Evolutionary conservation across 495 filamentous ascomycete genomes (phyloP).

Genomic region (Tuber umbilicatum): DNA sequence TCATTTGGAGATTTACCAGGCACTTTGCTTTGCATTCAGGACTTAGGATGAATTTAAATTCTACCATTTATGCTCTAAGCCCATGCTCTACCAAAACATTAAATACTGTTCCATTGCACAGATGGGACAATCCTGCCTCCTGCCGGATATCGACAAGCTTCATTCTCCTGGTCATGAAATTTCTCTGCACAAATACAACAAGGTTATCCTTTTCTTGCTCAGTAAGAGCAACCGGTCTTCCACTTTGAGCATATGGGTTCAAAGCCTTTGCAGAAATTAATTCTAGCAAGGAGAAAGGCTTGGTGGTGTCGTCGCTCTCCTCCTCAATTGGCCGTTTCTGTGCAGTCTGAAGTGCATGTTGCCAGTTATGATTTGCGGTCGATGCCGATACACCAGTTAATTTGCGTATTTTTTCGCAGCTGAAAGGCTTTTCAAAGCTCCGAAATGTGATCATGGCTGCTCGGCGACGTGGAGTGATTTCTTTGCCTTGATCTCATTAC

Average conservation of each 20-base stretch:
- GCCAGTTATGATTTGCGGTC: background rate
- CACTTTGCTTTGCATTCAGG: background rate
- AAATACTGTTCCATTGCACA: background rate
- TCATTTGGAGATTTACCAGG: background rate
- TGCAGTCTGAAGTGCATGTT: background rate
- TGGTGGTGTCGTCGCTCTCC: too few relatives aligned
- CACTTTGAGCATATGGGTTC: background rate
- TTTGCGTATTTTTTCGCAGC: background rate
- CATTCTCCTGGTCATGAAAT: background rate
- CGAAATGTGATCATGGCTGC: constrained; percentile 8
- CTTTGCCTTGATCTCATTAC: background rate
- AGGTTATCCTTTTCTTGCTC: background rate
- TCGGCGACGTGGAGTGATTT: constrained; percentile 2
- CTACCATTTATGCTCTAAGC: constrained; percentile 1
- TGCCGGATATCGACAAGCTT: background rate
- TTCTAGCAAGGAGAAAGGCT: background rate
- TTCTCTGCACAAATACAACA: background rate
- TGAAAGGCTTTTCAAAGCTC: background rate
- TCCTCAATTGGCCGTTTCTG: too few relatives aligned
- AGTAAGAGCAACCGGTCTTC: background rate
- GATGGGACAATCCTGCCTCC: constrained; percentile 2
- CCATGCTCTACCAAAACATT: background rate
- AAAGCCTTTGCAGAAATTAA: background rate
- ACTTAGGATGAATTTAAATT: constrained; percentile 10
- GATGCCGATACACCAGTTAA: constrained; percentile 1